A percentile compares a stretch with the other conserved stretches of the same genome.
Evolutionary conservation across 345 rosid species (phyloP).

Genomic region (Eucalyptus marginata): DNA sequence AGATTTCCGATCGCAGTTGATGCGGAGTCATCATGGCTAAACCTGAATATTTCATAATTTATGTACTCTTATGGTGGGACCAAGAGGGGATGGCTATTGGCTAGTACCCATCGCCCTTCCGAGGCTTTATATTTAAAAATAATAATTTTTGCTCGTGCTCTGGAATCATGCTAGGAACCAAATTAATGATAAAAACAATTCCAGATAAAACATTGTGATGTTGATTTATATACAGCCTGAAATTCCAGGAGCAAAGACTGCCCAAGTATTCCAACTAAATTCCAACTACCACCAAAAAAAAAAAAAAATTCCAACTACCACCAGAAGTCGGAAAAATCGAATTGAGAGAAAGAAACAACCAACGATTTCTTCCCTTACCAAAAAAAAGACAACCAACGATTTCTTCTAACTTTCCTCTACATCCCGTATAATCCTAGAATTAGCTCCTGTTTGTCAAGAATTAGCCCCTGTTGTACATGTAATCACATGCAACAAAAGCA

Average conservation of each 20-base stretch:
- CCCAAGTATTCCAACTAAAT: neutral
- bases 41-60: neutral
- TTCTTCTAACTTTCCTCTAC: neutral
- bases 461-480: neutral
- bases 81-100: neutral
- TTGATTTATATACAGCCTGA: neutral
- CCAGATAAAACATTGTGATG: neutral
- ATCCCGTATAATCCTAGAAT: neutral
- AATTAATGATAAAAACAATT: neutral
- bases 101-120: neutral
- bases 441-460: neutral
- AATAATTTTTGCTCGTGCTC: neutral
- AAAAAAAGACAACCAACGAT: neutral
- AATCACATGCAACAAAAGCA: neutral
- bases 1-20: neutral
- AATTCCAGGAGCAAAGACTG: neutral
- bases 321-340: neutral
- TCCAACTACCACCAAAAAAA: neutral
- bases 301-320: neutral
- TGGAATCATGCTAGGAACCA: neutral
- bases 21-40: neutral
- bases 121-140: neutral
- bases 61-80: neutral
- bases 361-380: neutral
- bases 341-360: neutral